These are phyloP conservation scores for Auxenochlorella pyrenoidosa DNA, from an alignment of 139 green algal species.

Conservation along the genomic window DNA sequence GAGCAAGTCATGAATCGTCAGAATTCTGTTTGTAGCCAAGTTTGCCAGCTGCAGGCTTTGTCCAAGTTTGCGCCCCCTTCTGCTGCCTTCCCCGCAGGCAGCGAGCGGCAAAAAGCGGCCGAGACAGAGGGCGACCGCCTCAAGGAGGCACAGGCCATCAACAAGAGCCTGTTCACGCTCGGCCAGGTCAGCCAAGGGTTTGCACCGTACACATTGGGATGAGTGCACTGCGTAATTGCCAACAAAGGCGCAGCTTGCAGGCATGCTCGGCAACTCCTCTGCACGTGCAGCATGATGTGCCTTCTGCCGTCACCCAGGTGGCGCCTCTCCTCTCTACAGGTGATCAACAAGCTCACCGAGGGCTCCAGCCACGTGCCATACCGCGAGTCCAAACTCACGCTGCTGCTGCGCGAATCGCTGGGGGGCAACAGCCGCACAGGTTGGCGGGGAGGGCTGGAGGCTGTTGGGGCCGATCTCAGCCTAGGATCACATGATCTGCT, in stretches of 20 bases:
- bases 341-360: slow-evolving; percentile 44
- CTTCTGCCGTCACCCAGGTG: background rate
- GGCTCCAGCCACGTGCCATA: slow-evolving; percentile 65
- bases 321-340: slow-evolving; percentile 31
- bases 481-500: background rate
- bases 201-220: background rate
- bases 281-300: background rate
- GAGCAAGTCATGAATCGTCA: no score
- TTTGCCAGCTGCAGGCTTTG: no score
- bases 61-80: no score
- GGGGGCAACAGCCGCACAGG: slow-evolving; percentile 28
- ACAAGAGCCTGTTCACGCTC: slow-evolving; percentile 63
- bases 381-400: slow-evolving; percentile 70
- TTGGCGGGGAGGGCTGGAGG: background rate
- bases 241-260: no score
- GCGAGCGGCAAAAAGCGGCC: slow-evolving; percentile 54
- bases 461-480: no score
- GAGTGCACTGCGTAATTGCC: background rate
- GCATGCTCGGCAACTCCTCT: background rate
- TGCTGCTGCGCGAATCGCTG: slow-evolving; percentile 51
- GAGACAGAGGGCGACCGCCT: slow-evolving; percentile 56
- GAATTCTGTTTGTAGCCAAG: no score
- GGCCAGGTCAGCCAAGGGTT: slow-evolving; percentile 48
- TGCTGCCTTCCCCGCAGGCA: slow-evolving; percentile 26
- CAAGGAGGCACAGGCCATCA: slow-evolving; percentile 73